phyloP scores from a whole-genome alignment of 1,139 yeast genomes.

The Yamadazyma dendronema region DNA sequence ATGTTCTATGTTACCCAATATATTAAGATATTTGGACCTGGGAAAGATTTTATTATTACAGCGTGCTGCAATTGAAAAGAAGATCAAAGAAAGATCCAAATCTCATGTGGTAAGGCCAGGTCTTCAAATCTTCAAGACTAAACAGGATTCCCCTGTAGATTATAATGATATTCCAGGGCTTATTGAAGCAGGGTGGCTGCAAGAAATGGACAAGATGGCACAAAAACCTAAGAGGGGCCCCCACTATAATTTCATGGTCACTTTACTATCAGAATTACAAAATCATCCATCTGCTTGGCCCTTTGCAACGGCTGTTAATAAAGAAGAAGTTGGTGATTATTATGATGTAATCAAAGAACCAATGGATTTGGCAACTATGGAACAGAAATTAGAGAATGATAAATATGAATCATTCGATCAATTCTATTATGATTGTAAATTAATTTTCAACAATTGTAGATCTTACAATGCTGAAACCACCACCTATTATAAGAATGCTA shows the following conservation, averaged over 20 bases:
- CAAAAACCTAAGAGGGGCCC: slow-evolving; percentile 94
- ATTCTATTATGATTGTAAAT: slow-evolving; percentile 81
- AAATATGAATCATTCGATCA: slow-evolving; percentile 89
- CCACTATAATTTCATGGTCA: slow-evolving; percentile 91
- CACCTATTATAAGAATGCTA: slow-evolving; percentile 87
- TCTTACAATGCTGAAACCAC: slow-evolving; percentile 87
- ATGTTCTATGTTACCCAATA: slow-evolving; percentile 86
- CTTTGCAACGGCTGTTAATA: slow-evolving; percentile 86
- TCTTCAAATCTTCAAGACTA: slow-evolving; percentile 63
- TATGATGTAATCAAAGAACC: slow-evolving; percentile 97
- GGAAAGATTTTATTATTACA: slow-evolving; percentile 82
- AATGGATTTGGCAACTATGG: slow-evolving; percentile 98
- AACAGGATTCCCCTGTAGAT: slow-evolving; percentile 36
- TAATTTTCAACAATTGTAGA: slow-evolving; percentile 88
- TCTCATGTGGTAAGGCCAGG: slow-evolving; percentile 86
- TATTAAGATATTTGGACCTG: slow-evolving; percentile 79
- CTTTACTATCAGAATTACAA: slow-evolving; percentile 80
- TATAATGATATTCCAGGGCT: slow-evolving; percentile 86
- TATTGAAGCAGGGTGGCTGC: slow-evolving; percentile 95
- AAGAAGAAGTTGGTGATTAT: slow-evolving; percentile 94
- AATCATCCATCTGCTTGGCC: slow-evolving; percentile 99
- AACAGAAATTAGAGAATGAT: slow-evolving; percentile 86
- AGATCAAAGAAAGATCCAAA: slow-evolving; percentile 74
- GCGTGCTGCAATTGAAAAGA: slow-evolving; percentile 85
- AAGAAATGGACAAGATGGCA: slow-evolving; percentile 96